phyloP scores from a whole-genome alignment of 345 rosid species.

The Eucalyptus dawsonii region DNA sequence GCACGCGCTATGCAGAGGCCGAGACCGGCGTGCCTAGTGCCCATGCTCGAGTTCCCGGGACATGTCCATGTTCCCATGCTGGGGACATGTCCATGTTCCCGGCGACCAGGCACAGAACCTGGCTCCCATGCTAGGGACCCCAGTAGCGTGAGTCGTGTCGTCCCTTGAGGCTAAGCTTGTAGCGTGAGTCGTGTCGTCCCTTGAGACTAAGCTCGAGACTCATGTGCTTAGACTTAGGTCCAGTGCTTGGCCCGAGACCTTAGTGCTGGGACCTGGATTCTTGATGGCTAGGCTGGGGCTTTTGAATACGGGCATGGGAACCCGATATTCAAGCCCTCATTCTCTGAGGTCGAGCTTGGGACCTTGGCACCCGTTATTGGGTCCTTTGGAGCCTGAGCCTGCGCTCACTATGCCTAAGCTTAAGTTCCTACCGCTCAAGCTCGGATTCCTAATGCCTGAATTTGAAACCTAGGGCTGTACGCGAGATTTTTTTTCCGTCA shows the following conservation, averaged over 20 bases:
- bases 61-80: too few species aligned
- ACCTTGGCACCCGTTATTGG: neutral
- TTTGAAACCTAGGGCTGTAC: accelerated
- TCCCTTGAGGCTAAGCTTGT: neutral
- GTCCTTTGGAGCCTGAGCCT: neutral
- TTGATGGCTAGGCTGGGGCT: neutral
- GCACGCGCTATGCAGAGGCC: neutral
- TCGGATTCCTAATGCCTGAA: neutral
- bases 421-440: accelerated
- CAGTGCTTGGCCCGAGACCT: neutral
- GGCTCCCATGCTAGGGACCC: neutral
- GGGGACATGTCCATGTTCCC: neutral
- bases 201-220: neutral
- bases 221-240: neutral
- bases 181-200: neutral
- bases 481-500: accelerated
- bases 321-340: neutral
- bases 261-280: neutral
- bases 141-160: neutral
- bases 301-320: neutral
- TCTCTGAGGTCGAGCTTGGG: neutral
- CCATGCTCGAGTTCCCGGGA: neutral
- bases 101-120: neutral
- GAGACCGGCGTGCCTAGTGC: neutral
- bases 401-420: neutral